Evolutionary conservation across 2,329 filamentous ascomycete species (phyloP), one percentile per base, ranked within the genome.

Genomic region (Ophiocordyceps unilateralis): DNA sequence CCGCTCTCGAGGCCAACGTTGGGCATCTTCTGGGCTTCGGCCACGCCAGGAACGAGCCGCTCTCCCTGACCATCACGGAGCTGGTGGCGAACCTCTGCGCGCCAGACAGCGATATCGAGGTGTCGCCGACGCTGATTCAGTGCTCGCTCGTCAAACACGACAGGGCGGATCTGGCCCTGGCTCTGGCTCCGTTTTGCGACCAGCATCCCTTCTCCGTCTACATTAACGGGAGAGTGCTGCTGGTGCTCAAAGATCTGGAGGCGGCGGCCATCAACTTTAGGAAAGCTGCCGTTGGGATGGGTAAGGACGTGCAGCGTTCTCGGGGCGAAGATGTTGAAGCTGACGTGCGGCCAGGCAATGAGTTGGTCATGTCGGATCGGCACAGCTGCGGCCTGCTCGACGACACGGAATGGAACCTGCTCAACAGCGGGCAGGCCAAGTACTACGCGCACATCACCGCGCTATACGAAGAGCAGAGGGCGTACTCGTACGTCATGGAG

Each of bases 371-470:
- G 39, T 54, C 62, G 2, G 66, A 72, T 41, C 65, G 68, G 17
- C 72, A 76, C 48, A 79, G 74, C 51, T 68, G 70, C 38, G 76
- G 77, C 9, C 72, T 94, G 14, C 69, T 96, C 20, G 78, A 83
- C 43, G 76, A 85, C 21, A 76, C 80, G 2, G 85, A 94, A 50
- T 81, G 79, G 68, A 73, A 70, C 28, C 60, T 76, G 6, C 59
- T 81, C 21, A 74, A 87, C 55, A 75, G 76, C 44, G 91, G 89
- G 2, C 69, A 88, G 36, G 74, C 85, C 5, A 78, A 75, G 48
- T 98, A 95, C 62, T 93, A 93, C 59, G 77, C 81, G 37, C 91
- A 98, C 58, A 74, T 96, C 41, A 74, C 88, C 12, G 71, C 76
- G 19, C 69, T 98, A 1, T 96, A 83, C 55, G 88, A 95, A 57